Percentiles rank a stretch among this genome's conserved stretches.
These are phyloP conservation scores for Nakazawaea molendinolei DNA, from an alignment of 805 yeast genomes.

Conservation along the genomic window DNA sequence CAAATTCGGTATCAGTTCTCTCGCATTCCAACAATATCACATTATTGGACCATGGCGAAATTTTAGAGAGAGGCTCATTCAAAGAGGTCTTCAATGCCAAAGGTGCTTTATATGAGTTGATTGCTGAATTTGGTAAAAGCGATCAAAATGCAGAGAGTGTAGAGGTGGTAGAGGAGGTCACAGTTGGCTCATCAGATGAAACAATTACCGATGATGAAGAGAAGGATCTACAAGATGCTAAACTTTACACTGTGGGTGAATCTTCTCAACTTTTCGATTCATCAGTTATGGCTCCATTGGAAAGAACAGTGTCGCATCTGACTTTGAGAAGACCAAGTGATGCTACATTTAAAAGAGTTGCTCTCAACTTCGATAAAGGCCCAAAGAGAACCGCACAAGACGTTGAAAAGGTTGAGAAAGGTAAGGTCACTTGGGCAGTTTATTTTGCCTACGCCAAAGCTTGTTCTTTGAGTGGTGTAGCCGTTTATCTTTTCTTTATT, in stretches of 20 bases:
- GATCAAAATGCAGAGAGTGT: background rate
- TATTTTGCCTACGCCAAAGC: conserved; percentile 53
- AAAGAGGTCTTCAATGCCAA: conserved; percentile 26
- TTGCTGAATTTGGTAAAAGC: conserved; percentile 30
- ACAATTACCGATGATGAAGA: conserved; percentile 12
- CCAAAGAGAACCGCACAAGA: conserved; percentile 37
- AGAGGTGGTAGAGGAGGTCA: background rate
- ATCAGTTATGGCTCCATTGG: conserved; percentile 12
- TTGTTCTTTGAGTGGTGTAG: conserved; percentile 46
- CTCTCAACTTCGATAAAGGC: conserved; percentile 20
- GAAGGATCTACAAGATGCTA: conserved; percentile 10
- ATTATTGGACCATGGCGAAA: conserved; percentile 46
- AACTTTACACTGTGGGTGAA: conserved; percentile 13
- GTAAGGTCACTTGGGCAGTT: conserved; percentile 49
- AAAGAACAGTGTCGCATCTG: conserved; percentile 15
- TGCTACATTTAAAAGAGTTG: conserved; percentile 48
- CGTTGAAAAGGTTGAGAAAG: conserved; percentile 48
- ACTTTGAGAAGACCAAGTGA: conserved; percentile 55
- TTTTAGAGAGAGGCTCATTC: conserved; percentile 51
- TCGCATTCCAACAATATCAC: conserved; percentile 54
- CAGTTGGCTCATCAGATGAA: conserved; percentile 6
- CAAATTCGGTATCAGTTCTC: conserved; percentile 51
- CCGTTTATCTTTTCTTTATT: conserved; percentile 28
- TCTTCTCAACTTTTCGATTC: conserved; percentile 17
- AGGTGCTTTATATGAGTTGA: conserved; percentile 26